Evolutionary conservation across 2,329 filamentous ascomycete genomes (phyloP).

Genomic region (Escovopsis sp.): DNA sequence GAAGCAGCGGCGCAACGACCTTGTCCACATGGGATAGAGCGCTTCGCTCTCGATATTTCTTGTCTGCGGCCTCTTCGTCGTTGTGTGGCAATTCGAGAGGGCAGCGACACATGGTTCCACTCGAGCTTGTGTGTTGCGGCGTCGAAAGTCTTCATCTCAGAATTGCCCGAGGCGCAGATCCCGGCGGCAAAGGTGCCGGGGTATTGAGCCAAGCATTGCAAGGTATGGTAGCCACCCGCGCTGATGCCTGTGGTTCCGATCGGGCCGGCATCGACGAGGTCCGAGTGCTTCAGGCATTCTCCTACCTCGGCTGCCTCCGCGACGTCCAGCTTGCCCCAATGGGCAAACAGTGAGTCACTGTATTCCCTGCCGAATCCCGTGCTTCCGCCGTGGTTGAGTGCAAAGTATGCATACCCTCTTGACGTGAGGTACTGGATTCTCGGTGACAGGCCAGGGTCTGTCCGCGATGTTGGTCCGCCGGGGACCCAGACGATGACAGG

Average conservation of each 20-base stretch:
- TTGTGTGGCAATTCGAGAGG: slow-evolving; percentile 23
- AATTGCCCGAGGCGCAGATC: slow-evolving; percentile 35
- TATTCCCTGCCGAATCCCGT: slow-evolving; percentile 36
- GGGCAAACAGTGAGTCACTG: slow-evolving; percentile 30
- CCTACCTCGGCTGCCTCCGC: slow-evolving; percentile 35
- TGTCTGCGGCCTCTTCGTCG: slow-evolving; percentile 23
- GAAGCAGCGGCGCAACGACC: slow-evolving; percentile 34
- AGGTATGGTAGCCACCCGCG: slow-evolving; percentile 38
- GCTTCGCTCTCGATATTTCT: slow-evolving; percentile 30
- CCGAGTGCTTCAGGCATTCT: slow-evolving; percentile 22
- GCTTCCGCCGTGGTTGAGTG: slow-evolving; percentile 38
- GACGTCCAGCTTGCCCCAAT: slow-evolving; percentile 36
- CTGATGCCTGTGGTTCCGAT: slow-evolving; percentile 36
- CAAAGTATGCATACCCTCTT: slow-evolving; percentile 35
- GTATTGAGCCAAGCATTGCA: slow-evolving; percentile 32
- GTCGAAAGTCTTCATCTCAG: slow-evolving; percentile 31
- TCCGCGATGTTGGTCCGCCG: slow-evolving; percentile 34
- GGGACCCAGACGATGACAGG: slow-evolving; percentile 36
- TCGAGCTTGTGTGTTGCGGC: slow-evolving; percentile 42
- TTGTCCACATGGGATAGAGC: slow-evolving; percentile 32
- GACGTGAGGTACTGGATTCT: slow-evolving; percentile 37
- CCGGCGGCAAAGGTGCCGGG: slow-evolving; percentile 33
- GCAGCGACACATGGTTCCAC: slow-evolving; percentile 31
- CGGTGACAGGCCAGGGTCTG: slow-evolving; percentile 27
- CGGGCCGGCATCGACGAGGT: slow-evolving; percentile 20